phyloP scores from a whole-genome alignment of 2,329 filamentous ascomycete species.

The Pleomassaria siparia region DNA sequence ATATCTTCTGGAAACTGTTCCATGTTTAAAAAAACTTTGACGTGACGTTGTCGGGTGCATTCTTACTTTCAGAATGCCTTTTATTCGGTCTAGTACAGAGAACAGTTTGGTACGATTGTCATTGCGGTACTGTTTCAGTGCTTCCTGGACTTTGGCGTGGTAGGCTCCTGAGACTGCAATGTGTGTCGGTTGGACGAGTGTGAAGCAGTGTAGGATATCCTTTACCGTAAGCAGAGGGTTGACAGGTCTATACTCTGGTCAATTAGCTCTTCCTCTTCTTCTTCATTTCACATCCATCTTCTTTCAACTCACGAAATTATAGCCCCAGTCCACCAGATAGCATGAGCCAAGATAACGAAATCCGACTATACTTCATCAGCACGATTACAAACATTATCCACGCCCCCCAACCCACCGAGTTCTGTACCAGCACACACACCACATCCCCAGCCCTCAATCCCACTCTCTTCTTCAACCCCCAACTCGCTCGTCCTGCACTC shows the following conservation, averaged over 20 bases:
- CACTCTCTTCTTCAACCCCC: slow-evolving; percentile 11
- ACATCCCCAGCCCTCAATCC: slow-evolving; percentile 7
- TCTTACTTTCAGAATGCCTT: slow-evolving; percentile 8
- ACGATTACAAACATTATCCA: not conserved
- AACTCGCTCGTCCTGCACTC: slow-evolving; percentile 7
- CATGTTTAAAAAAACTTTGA: not conserved
- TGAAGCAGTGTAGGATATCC: slow-evolving; percentile 14
- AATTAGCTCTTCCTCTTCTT: not conserved
- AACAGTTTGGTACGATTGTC: slow-evolving; percentile 1
- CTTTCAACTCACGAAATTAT: slow-evolving; percentile 11
- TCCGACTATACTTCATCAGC: slow-evolving; percentile 6
- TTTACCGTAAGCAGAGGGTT: slow-evolving; percentile 14
- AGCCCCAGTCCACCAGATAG: slow-evolving; percentile 14
- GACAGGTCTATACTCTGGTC: slow-evolving; percentile 9
- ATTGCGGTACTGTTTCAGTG: slow-evolving; percentile 2
- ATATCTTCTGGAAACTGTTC: slow-evolving; percentile 13
- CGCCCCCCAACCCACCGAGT: slow-evolving; percentile 6
- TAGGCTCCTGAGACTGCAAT: slow-evolving; percentile 13
- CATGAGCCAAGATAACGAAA: slow-evolving; percentile 13
- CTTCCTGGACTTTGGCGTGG: slow-evolving; percentile 11
- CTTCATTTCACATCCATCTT: not conserved
- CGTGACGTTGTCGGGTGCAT: no score
- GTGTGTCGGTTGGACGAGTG: slow-evolving; percentile 12
- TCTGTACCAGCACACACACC: slow-evolving; percentile 14
- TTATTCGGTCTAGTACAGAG: slow-evolving; percentile 9